phyloP scores from a whole-genome alignment of 1,284 basidiomycete species.

The Phylloboletellus chloephorus region DNA sequence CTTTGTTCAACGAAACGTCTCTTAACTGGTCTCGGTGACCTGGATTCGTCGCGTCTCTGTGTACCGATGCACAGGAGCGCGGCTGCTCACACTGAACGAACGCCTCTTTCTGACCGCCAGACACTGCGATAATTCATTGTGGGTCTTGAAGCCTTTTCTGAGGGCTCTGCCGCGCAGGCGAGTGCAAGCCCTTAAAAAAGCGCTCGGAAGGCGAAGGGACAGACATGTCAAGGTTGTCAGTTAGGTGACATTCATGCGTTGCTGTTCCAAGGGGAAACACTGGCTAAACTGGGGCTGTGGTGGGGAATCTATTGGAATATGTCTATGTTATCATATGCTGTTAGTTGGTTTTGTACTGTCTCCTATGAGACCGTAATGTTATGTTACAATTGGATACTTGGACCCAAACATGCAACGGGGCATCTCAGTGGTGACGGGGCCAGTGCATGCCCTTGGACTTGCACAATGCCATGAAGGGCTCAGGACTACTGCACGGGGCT shows the following conservation, averaged over 20 bases:
- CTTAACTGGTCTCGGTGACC: slow-evolving; percentile 11
- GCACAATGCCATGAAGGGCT: not conserved
- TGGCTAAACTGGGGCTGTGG: slow-evolving; percentile 6
- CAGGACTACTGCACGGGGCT: too few species aligned
- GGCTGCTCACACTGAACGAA: slow-evolving; percentile 10
- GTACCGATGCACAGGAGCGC: slow-evolving; percentile 11
- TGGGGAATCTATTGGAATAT: slow-evolving; percentile 20
- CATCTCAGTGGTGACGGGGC: too few species aligned
- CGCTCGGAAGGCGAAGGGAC: not conserved
- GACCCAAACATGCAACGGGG: slow-evolving; percentile 10
- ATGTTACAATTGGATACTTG: slow-evolving; percentile 22
- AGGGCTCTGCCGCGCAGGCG: not conserved
- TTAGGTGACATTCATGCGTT: slow-evolving; percentile 3
- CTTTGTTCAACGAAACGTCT: slow-evolving; percentile 25
- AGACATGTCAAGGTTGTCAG: slow-evolving; percentile 1
- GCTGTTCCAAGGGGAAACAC: slow-evolving; percentile 4
- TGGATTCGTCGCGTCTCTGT: slow-evolving; percentile 17
- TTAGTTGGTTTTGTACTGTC: slow-evolving; percentile 32
- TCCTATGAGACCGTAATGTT: slow-evolving; percentile 28
- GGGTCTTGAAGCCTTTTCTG: not conserved
- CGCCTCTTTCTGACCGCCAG: slow-evolving; percentile 17
- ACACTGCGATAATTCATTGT: slow-evolving; percentile 18
- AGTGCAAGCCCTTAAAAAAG: not conserved
- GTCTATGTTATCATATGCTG: slow-evolving; percentile 29
- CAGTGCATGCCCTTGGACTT: not conserved